Conservation (phyloP, 2,329 filamentous ascomycete species). For the Fusarium verrucosum region DNA sequence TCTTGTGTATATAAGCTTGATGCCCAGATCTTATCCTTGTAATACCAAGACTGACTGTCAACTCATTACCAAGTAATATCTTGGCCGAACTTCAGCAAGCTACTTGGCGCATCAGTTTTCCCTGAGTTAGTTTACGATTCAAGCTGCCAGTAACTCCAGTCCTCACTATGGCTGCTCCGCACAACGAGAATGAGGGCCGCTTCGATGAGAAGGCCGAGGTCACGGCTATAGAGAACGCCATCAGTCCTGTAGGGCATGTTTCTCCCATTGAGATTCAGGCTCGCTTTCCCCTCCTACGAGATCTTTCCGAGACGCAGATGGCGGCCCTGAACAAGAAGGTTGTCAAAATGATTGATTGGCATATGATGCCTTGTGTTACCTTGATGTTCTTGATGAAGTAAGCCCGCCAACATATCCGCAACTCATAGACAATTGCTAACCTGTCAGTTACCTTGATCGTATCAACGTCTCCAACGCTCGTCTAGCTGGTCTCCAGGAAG, state of each 20-base stretch:
- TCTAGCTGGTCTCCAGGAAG: constrained; percentile 51
- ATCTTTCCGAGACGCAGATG: constrained; percentile 39
- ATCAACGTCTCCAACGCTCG: constrained; percentile 60
- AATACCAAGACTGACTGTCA: constrained; percentile 1
- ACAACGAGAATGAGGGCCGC: not conserved
- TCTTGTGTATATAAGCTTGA: not conserved
- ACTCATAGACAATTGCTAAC: not conserved
- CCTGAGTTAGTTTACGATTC: not conserved
- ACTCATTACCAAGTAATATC: not conserved
- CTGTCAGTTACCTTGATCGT: constrained; percentile 58
- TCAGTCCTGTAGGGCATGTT: not conserved
- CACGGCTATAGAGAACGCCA: not conserved
- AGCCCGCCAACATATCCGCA: not conserved
- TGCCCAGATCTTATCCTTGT: not conserved
- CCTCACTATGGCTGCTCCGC: constrained; percentile 10
- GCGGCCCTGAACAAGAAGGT: constrained; percentile 42
- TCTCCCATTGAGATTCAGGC: constrained; percentile 41
- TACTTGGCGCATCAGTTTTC: not conserved
- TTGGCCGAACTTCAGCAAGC: not conserved
- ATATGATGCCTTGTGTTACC: constrained; percentile 35
- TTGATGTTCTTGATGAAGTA: constrained; percentile 30
- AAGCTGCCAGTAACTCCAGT: not conserved
- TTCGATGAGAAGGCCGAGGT: constrained; percentile 17
- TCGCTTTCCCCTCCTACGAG: constrained; percentile 36
- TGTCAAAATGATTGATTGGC: constrained; percentile 46